Conservation (phyloP, 768 basidiomycete genomes). For the Tephrocybe sp. region DNA sequence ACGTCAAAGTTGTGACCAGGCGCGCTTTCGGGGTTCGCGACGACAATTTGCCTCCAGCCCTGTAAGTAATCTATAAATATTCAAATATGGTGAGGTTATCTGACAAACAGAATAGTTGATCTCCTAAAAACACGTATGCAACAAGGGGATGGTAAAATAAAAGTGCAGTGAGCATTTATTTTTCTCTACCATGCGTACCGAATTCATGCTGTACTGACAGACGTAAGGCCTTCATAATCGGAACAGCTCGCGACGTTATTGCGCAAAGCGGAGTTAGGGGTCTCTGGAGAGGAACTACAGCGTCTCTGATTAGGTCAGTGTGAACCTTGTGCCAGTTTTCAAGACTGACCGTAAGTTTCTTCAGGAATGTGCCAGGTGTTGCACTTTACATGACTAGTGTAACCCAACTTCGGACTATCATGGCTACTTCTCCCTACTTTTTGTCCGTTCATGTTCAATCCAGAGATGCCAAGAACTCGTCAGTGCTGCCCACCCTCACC, state of each 20-base stretch:
- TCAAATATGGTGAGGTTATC: neutral
- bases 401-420: slow-evolving; percentile 74
- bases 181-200: neutral
- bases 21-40: slow-evolving; percentile 76
- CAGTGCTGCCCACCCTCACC: slow-evolving; percentile 70
- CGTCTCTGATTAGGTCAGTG: slow-evolving; percentile 66
- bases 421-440: slow-evolving; percentile 78
- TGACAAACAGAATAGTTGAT: slow-evolving; percentile 57
- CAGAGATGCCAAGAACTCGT: slow-evolving; percentile 31
- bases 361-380: slow-evolving; percentile 90
- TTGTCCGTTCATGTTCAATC: slow-evolving; percentile 30
- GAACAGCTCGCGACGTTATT: slow-evolving; percentile 58
- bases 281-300: slow-evolving; percentile 86
- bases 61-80: slow-evolving; percentile 41
- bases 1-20: slow-evolving; percentile 40
- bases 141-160: slow-evolving; percentile 60
- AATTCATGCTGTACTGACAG: slow-evolving; percentile 27
- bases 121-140: slow-evolving; percentile 91
- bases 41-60: slow-evolving; percentile 75
- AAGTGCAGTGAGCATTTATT: slow-evolving; percentile 32
- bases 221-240: slow-evolving; percentile 39
- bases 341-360: slow-evolving; percentile 2
- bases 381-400: slow-evolving; percentile 89
- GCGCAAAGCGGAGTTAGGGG: slow-evolving; percentile 63
- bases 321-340: neutral